A percentile compares a stretch with the other conserved stretches of the same genome.
Evolutionary conservation across 2,329 filamentous ascomycete genomes (phyloP).

Genomic region (Claviceps purpurea): DNA sequence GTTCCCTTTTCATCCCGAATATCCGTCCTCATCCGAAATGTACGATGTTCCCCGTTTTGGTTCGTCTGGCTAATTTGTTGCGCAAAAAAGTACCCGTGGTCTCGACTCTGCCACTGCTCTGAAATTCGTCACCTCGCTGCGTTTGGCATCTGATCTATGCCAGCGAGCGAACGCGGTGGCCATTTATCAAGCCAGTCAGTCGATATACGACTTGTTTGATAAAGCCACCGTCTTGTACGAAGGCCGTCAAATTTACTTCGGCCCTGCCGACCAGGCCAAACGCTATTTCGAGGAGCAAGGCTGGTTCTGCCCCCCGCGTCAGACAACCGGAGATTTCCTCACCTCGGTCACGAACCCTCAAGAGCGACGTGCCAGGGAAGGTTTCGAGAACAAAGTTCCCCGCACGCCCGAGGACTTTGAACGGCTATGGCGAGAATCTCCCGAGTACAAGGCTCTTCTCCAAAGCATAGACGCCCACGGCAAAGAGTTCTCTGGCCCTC

Average conservation of each 20-base stretch:
- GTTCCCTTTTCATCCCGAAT: not conserved
- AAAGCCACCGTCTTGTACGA: conserved; percentile 64
- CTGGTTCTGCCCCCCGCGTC: conserved; percentile 51
- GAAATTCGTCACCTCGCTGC: conserved; percentile 56
- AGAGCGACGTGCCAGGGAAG: conserved; percentile 41
- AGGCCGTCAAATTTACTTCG: conserved; percentile 66
- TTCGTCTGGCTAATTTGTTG: not conserved
- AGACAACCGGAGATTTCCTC: conserved; percentile 57
- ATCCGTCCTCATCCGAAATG: not conserved
- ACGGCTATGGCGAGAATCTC: conserved; percentile 29
- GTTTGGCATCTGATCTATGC: conserved; percentile 50
- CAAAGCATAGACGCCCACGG: conserved; percentile 39
- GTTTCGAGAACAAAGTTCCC: conserved; percentile 49
- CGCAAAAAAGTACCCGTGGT: conserved; percentile 41
- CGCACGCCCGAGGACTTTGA: conserved; percentile 59
- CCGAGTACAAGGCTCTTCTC: conserved; percentile 28
- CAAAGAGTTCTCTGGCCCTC: conserved; percentile 27
- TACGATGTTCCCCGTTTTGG: not conserved
- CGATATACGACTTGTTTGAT: conserved; percentile 61
- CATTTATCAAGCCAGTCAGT: conserved; percentile 58
- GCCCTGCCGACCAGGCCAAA: conserved; percentile 44
- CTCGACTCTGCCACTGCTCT: conserved; percentile 62
- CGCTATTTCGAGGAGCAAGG: conserved; percentile 56
- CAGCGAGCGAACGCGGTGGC: conserved; percentile 51
- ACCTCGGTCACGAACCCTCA: conserved; percentile 53